Conservation (phyloP, 2,329 filamentous ascomycete genomes). For the Xylariales sp. region DNA sequence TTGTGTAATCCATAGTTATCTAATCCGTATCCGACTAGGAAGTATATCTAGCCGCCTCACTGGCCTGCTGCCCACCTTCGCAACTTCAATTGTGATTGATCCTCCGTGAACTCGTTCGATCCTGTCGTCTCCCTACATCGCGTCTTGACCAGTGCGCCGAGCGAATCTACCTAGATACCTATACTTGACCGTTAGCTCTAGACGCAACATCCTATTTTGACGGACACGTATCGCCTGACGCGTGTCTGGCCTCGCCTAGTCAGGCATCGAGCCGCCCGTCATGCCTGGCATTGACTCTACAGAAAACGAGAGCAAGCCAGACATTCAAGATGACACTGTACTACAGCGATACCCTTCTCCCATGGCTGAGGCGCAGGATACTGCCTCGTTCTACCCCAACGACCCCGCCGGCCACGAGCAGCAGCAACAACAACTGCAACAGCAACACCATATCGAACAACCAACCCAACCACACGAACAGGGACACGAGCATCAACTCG, state of each 20-base stretch:
- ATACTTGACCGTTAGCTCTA: not conserved
- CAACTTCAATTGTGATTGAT: conserved; percentile 31
- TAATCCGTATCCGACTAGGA: conserved; percentile 35
- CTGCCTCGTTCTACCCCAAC: conserved; percentile 56
- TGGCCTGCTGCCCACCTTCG: conserved; percentile 27
- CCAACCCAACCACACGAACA: conserved; percentile 39
- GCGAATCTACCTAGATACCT: conserved; percentile 1
- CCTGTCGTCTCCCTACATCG: conserved; percentile 13
- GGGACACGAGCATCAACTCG: conserved; percentile 45
- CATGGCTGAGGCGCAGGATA: conserved; percentile 57
- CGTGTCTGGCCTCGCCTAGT: conserved; percentile 29
- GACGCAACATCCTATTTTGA: conserved; percentile 11
- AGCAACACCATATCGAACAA: conserved; percentile 46
- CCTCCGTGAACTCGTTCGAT: conserved; percentile 24
- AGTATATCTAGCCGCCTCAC: conserved; percentile 25
- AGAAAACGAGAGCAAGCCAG: conserved; percentile 43
- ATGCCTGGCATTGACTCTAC: conserved; percentile 49
- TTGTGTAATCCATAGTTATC: conserved; percentile 35
- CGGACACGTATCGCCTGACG: conserved; percentile 22
- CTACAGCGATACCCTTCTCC: conserved; percentile 61
- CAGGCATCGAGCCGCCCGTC: conserved; percentile 35
- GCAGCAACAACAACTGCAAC: conserved; percentile 43
- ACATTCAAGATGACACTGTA: conserved; percentile 44
- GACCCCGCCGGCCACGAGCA: conserved; percentile 41
- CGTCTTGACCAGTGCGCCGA: conserved; percentile 13